Evolutionary conservation across 2,329 filamentous ascomycete species (phyloP), one percentile per base, ranked within the genome.

Genomic region (Ilyonectria destructans): DNA sequence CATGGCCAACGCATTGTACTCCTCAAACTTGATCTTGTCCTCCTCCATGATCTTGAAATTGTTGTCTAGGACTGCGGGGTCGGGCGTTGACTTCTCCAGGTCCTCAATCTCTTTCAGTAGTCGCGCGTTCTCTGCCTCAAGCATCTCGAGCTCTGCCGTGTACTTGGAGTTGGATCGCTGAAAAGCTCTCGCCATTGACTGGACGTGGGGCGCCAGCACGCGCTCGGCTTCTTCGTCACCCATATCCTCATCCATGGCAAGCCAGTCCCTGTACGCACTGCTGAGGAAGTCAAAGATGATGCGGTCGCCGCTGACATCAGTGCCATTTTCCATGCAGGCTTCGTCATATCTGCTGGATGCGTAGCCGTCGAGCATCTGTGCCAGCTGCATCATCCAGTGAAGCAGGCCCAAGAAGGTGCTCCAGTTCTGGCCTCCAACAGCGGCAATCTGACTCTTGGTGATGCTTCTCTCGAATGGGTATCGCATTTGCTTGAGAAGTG

Each of bases 361-460:
- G 78, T 95, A 98, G 23, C 93, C 89, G 69, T 98, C 95, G 77
- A 98, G 89, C 92, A 98, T 97, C 74, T 96, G 92, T 5, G 94
- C 94, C 58, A 99, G 85, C 81, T 98, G 95, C 96, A 99, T 97
- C 91, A 99, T 96, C 96, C 96, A 99, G 83, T 99, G 95, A 58
- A 99, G 86, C 79, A 99, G 85, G 0, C 95, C 96, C 13, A 99
- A 85, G 77, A 99, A 98, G 0, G 94, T 96, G 69, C 93, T 93
- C 96, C 96, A 99, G 79, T 98, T 98, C 81, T 97, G 95, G 3
- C 95, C 96, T 72, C 96, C 96, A 0, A 98, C 96, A 2, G 97
- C 96, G 0, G 94, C 91, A 65, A 99, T 94, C 78, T 97, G 95
- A 59, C 94, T 97, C 82, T 98, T 99, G 62, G 95, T 97, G 75